A percentile compares a stretch with the other conserved stretches of the same genome.
These are phyloP conservation scores for Casuarina glauca DNA, from an alignment of 306 rosid genomes.

Conservation along the genomic window DNA sequence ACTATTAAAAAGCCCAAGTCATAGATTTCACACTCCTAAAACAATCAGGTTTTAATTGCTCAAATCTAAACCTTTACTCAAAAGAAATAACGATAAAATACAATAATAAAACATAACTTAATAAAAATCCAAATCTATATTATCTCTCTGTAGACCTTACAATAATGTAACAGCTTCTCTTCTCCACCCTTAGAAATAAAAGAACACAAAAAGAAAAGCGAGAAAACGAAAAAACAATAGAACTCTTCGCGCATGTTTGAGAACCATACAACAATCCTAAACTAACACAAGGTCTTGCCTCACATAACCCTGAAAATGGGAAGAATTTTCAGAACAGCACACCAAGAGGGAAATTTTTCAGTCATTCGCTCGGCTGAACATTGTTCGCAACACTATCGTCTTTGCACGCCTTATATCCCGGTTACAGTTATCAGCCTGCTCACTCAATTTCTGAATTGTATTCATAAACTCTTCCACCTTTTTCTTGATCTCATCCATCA, in stretches of 20 bases:
- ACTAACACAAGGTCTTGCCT: slow-evolving; percentile 25
- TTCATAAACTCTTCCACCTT: slow-evolving; percentile 53
- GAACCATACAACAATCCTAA: background rate
- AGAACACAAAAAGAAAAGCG: too few relatives aligned
- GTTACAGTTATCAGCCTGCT: slow-evolving; percentile 61
- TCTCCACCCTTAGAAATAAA: too few relatives aligned
- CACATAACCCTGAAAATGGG: slow-evolving; percentile 1
- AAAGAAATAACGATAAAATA: too few relatives aligned
- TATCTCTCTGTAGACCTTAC: too few relatives aligned
- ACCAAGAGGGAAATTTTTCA: slow-evolving; percentile 26
- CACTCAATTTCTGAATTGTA: slow-evolving; percentile 54
- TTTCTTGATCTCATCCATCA: slow-evolving; percentile 77
- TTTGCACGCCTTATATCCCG: slow-evolving; percentile 56
- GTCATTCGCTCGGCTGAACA: slow-evolving; percentile 36
- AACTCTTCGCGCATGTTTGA: background rate
- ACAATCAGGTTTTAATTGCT: too few relatives aligned
- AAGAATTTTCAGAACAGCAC: slow-evolving; percentile 22
- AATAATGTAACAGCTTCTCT: too few relatives aligned
- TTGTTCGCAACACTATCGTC: slow-evolving; percentile 55
- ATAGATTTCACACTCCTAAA: too few relatives aligned
- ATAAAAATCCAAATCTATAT: too few relatives aligned
- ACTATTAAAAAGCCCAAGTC: too few relatives aligned
- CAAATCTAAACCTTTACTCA: too few relatives aligned
- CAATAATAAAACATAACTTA: too few relatives aligned
- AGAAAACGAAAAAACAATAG: too few relatives aligned